Percentiles rank a stretch among this genome's conserved stretches.
phyloP scores from a whole-genome alignment of 2,329 filamentous ascomycete genomes.

The Onygenales sp. region DNA sequence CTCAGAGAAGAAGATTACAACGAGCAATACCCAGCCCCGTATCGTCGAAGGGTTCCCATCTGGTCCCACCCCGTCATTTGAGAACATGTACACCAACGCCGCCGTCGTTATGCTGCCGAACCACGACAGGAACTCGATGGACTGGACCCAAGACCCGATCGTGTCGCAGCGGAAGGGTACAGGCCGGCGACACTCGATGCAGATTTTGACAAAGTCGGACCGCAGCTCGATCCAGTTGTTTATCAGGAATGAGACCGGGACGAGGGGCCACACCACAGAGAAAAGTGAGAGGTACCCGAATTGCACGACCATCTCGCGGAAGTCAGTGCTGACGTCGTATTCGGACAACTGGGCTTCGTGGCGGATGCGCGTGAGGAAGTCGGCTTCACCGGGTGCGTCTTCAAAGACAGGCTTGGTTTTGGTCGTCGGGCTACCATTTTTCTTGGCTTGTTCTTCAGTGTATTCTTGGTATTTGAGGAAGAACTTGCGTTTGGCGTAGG shows the following conservation, averaged over 20 bases:
- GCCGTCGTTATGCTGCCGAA: constrained; percentile 80
- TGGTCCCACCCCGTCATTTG: constrained; percentile 34
- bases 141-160: constrained; percentile 85
- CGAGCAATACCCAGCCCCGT: constrained; percentile 67
- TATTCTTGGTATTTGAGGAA: constrained; percentile 72
- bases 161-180: constrained; percentile 85
- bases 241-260: constrained; percentile 74
- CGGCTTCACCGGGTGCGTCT: constrained; percentile 69
- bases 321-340: constrained; percentile 85
- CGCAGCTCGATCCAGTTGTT: constrained; percentile 97
- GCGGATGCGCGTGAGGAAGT: constrained; percentile 72
- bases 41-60: constrained; percentile 48
- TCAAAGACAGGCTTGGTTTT: constrained; percentile 26
- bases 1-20: constrained; percentile 77
- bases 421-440: constrained; percentile 18
- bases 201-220: constrained; percentile 90
- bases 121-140: constrained; percentile 86
- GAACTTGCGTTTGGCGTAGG: constrained; percentile 70
- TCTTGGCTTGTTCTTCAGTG: constrained; percentile 39
- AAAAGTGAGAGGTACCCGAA: constrained; percentile 86
- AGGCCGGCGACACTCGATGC: constrained; percentile 76
- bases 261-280: constrained; percentile 90
- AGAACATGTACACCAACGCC: constrained; percentile 84
- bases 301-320: constrained; percentile 88
- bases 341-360: constrained; percentile 70